A percentile compares a stretch with the other conserved stretches of the same genome.
These are phyloP conservation scores for Zoysia japonica DNA, from an alignment of 176 grass and related monocot species.

Conservation along the genomic window DNA sequence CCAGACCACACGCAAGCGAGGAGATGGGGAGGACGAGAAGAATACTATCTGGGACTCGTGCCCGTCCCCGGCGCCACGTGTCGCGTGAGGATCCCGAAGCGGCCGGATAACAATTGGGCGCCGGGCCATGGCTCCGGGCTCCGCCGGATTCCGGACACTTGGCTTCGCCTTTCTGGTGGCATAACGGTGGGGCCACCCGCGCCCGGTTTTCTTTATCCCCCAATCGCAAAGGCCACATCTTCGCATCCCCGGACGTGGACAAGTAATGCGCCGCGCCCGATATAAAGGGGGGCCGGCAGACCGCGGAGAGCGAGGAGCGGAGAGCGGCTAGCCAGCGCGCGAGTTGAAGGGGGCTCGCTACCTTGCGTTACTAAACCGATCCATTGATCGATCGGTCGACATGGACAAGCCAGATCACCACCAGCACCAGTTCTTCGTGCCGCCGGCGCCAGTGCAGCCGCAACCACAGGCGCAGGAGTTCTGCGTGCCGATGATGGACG, in stretches of 20 bases:
- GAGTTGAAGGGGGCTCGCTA: background rate
- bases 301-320: background rate
- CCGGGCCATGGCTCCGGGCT: background rate
- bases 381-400: background rate
- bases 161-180: conserved; percentile 36
- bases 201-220: conserved; percentile 23
- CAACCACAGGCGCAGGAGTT: conserved; percentile 23
- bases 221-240: conserved; percentile 38
- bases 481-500: conserved; percentile 37
- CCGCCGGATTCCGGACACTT: conserved; percentile 41
- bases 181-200: conserved; percentile 3
- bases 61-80: conserved; percentile 28
- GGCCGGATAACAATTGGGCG: conserved; percentile 40
- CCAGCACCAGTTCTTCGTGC: conserved; percentile 45
- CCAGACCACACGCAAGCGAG: background rate
- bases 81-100: conserved; percentile 30
- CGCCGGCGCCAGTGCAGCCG: background rate
- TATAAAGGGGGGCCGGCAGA: conserved; percentile 16
- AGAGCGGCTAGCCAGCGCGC: background rate
- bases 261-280: conserved; percentile 7
- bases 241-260: conserved; percentile 38
- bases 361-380: background rate
- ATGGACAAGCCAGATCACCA: conserved; percentile 39
- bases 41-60: conserved; percentile 5
- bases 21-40: background rate